Evolutionary conservation across 768 basidiomycete species (phyloP).

Genomic region (Mycena galopus): DNA sequence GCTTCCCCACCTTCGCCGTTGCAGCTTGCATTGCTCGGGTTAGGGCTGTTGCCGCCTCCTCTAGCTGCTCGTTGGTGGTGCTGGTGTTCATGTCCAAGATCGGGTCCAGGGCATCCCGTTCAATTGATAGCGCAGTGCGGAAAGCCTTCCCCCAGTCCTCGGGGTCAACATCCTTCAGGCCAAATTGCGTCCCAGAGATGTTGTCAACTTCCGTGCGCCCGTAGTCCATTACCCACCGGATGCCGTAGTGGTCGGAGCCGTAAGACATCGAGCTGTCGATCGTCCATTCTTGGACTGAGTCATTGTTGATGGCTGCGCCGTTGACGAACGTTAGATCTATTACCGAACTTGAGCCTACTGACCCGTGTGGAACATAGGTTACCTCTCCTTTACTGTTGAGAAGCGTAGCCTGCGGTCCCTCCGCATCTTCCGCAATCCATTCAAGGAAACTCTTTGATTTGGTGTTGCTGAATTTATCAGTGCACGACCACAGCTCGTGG

Average conservation of each 20-base stretch:
- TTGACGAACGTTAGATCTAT: conserved; percentile 16
- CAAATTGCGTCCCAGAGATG: not conserved
- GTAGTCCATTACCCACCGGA: not conserved
- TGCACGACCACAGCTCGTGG: conserved; percentile 12
- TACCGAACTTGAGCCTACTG: not conserved
- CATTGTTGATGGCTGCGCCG: not conserved
- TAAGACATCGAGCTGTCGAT: conserved; percentile 2
- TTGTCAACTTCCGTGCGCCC: conserved; percentile 1
- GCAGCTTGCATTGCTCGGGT: not conserved
- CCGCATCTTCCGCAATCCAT: not conserved
- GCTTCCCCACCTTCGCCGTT: conserved; percentile 5
- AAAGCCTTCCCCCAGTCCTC: not conserved
- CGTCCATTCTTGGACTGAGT: conserved; percentile 9
- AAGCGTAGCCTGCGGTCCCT: not conserved
- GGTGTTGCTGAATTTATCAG: not conserved
- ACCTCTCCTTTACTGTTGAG: conserved; percentile 16
- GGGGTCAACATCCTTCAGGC: not conserved
- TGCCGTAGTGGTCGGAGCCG: conserved; percentile 1
- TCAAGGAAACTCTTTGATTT: not conserved
- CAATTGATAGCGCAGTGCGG: not conserved
- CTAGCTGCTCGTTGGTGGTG: not conserved
- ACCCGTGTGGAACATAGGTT: not conserved
- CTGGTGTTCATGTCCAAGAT: not conserved
- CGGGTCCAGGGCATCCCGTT: not conserved
- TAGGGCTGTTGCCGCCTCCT: not conserved